phyloP scores from a whole-genome alignment of 2,329 filamentous ascomycete species.

The Penicillium hesseltinei region DNA sequence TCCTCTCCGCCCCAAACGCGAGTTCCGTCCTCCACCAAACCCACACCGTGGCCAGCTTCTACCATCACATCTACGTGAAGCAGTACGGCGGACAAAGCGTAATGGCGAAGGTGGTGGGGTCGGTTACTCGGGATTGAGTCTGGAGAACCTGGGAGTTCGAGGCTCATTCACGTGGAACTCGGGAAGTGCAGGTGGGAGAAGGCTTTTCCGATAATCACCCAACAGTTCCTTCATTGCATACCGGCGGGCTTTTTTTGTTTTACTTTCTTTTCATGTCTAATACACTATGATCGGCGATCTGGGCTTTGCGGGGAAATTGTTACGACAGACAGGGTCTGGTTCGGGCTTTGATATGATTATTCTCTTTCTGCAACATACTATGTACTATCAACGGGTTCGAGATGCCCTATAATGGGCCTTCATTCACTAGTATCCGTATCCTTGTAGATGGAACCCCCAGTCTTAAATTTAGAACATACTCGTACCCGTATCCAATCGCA shows the following conservation, averaged over 20 bases:
- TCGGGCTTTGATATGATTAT: neutral
- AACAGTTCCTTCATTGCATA: neutral
- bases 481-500: neutral
- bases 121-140: constrained; percentile 48
- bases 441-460: neutral
- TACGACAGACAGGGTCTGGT: neutral
- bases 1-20: constrained; percentile 24
- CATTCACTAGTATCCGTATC: neutral
- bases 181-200: constrained; percentile 41
- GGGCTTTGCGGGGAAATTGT: neutral
- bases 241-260: neutral
- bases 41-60: constrained; percentile 49
- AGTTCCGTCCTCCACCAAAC: constrained; percentile 43
- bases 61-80: constrained; percentile 51
- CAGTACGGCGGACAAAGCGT: constrained; percentile 49
- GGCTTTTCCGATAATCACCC: constrained; percentile 44
- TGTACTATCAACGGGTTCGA: neutral
- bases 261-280: constrained; percentile 2
- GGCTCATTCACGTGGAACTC: constrained; percentile 46
- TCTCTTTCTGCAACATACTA: neutral
- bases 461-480: neutral
- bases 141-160: constrained; percentile 45
- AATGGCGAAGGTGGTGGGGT: constrained; percentile 50
- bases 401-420: neutral
- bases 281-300: neutral